Percentiles rank a stretch among this genome's conserved stretches.
phyloP scores from a whole-genome alignment of 257 asterid species.

The Solanum bulbocastanum region DNA sequence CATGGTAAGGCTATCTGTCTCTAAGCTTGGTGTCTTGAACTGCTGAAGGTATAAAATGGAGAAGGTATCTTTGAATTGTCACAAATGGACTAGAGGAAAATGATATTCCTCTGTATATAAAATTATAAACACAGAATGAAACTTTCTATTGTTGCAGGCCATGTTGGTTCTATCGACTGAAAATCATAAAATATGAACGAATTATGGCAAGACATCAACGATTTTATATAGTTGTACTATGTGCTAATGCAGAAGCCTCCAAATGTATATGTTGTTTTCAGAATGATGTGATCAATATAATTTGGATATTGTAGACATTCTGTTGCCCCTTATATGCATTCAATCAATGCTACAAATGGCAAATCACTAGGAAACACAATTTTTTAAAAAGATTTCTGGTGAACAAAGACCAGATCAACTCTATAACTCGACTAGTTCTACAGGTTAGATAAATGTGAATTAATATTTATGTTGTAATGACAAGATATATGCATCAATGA shows the following conservation, averaged over 20 bases:
- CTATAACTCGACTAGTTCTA: not conserved
- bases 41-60: not conserved
- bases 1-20: not conserved
- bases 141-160: conserved; percentile 47
- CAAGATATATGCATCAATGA: not conserved
- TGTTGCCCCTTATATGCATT: not conserved
- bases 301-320: not conserved
- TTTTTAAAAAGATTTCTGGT: not conserved
- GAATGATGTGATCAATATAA: not conserved
- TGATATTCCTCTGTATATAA: not conserved
- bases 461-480: not conserved
- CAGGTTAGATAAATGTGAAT: not conserved
- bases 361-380: not conserved
- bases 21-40: not conserved
- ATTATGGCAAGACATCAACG: conserved; percentile 1
- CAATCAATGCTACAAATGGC: not conserved
- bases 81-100: conserved; percentile 12
- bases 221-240: conserved; percentile 1
- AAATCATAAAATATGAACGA: conserved; percentile 7
- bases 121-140: not conserved
- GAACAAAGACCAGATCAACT: not conserved
- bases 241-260: not conserved
- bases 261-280: not conserved
- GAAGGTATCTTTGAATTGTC: conserved; percentile 6
- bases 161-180: conserved; percentile 33